Conservation (phyloP, 768 basidiomycete genomes). For the Myochromella boudieri region DNA sequence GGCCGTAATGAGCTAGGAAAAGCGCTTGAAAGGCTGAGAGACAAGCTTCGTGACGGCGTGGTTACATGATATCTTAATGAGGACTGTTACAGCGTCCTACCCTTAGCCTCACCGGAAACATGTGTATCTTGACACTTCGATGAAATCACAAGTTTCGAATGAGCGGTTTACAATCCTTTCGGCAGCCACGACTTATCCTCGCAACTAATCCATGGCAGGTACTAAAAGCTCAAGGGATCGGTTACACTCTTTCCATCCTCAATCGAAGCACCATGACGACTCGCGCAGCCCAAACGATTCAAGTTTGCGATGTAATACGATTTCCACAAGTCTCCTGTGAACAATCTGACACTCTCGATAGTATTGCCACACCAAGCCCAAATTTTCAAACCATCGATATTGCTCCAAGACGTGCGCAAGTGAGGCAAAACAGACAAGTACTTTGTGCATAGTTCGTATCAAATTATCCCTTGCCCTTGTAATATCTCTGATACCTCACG, state of each 20-base stretch:
- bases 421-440: conserved; percentile 33
- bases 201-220: neutral
- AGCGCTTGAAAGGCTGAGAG: conserved; percentile 61
- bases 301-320: conserved; percentile 37
- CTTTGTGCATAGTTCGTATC: conserved; percentile 42
- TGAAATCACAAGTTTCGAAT: conserved; percentile 46
- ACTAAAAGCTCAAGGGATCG: conserved; percentile 11
- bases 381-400: conserved; percentile 42
- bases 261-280: conserved; percentile 9
- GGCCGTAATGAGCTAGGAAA: conserved; percentile 78
- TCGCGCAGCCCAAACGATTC: conserved; percentile 15
- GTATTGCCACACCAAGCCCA: conserved; percentile 54
- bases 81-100: neutral
- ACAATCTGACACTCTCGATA: conserved; percentile 21
- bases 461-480: neutral
- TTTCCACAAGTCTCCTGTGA: neutral
- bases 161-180: conserved; percentile 48
- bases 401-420: conserved; percentile 57
- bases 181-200: conserved; percentile 20
- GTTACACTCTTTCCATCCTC: conserved; percentile 1
- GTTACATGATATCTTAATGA: too few relatives aligned
- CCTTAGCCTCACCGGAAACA: conserved; percentile 22
- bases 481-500: neutral
- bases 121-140: conserved; percentile 40
- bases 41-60: conserved; percentile 40